Percentiles rank a stretch among this genome's conserved stretches.
phyloP scores from a whole-genome alignment of 2,329 filamentous ascomycete genomes.

The Aspergillus quadrilineatus region DNA sequence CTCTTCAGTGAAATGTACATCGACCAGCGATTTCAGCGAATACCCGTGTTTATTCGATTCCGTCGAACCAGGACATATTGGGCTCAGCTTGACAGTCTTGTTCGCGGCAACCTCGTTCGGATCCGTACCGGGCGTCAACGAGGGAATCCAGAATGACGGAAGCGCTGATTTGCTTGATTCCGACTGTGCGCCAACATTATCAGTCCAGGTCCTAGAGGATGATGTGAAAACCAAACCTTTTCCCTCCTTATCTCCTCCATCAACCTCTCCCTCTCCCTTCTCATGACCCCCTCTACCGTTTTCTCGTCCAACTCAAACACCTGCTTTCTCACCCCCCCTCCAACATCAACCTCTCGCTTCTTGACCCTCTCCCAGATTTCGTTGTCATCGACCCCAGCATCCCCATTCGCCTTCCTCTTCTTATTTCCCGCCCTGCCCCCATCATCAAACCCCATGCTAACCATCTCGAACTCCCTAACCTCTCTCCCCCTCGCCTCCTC shows the following conservation, averaged over 20 bases:
- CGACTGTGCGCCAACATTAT: conserved; percentile 26
- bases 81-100: conserved; percentile 65
- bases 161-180: conserved; percentile 65
- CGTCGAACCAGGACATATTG: conserved; percentile 74
- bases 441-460: conserved; percentile 65
- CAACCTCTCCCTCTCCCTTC: conserved; percentile 67
- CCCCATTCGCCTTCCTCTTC: conserved; percentile 30
- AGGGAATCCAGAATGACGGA: conserved; percentile 91
- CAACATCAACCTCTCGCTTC: conserved; percentile 73
- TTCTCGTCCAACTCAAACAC: conserved; percentile 80
- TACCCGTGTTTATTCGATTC: conserved; percentile 68
- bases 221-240: conserved; percentile 51
- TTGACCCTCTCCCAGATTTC: conserved; percentile 28
- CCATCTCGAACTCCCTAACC: conserved; percentile 77
- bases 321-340: conserved; percentile 56
- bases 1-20: conserved; percentile 74
- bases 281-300: conserved; percentile 68
- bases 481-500: conserved; percentile 70
- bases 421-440: conserved; percentile 19
- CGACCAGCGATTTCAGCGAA: conserved; percentile 74
- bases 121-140: conserved; percentile 68
- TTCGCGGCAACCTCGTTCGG: conserved; percentile 55
- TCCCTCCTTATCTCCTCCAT: conserved; percentile 69
- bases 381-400: conserved; percentile 29
- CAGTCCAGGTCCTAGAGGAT: neutral